Conservation (phyloP, 2,329 filamentous ascomycete genomes). For the Colletotrichum eremochloae region DNA sequence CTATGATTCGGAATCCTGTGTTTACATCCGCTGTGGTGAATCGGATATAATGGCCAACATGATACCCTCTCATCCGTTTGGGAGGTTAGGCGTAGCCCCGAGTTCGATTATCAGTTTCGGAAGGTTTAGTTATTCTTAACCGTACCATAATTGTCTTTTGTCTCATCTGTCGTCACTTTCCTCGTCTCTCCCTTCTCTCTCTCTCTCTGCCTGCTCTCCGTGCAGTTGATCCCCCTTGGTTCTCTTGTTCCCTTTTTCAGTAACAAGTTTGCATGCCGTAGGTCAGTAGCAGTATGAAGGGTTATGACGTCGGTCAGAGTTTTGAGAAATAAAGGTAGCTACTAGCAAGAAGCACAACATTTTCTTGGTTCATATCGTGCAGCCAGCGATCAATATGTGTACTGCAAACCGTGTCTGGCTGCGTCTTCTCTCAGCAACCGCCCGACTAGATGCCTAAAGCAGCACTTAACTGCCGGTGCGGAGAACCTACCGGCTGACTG, state of each 20-base stretch:
- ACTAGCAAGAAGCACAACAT: too few relatives aligned
- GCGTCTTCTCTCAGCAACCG: neutral
- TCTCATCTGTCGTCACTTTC: neutral
- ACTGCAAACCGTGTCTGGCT: too few relatives aligned
- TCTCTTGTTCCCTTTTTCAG: too few relatives aligned
- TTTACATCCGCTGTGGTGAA: constrained; percentile 25
- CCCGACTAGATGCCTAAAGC: neutral
- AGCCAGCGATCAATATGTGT: too few relatives aligned
- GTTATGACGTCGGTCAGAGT: too few relatives aligned
- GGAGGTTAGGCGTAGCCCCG: constrained; percentile 34
- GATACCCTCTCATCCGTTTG: constrained; percentile 18
- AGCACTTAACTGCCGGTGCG: constrained; percentile 18
- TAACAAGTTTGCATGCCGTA: too few relatives aligned
- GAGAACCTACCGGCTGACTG: neutral
- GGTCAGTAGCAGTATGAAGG: too few relatives aligned
- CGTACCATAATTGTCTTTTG: too few relatives aligned
- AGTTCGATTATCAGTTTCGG: constrained; percentile 36
- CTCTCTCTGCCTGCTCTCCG: neutral
- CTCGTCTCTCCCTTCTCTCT: neutral
- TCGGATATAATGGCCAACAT: constrained; percentile 31
- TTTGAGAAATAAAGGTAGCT: too few relatives aligned
- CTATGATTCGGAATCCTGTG: accelerated
- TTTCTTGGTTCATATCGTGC: too few relatives aligned
- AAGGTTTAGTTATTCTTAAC: neutral
- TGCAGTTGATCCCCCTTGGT: too few relatives aligned